These are phyloP conservation scores for Dichomitus squalens DNA, from an alignment of 1,284 basidiomycete species.

Conservation along the genomic window DNA sequence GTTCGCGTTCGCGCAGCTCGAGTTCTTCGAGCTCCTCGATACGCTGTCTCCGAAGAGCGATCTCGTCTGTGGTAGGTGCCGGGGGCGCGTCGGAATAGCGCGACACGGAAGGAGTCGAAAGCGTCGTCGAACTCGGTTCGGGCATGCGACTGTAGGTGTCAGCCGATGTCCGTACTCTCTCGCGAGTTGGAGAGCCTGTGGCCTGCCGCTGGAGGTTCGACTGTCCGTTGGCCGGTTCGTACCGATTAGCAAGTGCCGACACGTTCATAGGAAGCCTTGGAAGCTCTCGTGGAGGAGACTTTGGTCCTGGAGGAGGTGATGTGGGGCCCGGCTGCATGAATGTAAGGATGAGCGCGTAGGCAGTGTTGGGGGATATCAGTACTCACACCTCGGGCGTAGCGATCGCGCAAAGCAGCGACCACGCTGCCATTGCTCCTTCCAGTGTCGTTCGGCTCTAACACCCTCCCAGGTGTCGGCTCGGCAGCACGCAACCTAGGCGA, in stretches of 20 bases:
- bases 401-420: slow-evolving; percentile 69
- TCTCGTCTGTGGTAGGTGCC: slow-evolving; percentile 24
- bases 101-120: slow-evolving; percentile 9
- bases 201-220: slow-evolving; percentile 17
- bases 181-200: slow-evolving; percentile 32
- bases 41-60: slow-evolving; percentile 43
- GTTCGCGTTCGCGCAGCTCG: slow-evolving; percentile 55
- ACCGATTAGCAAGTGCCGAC: slow-evolving; percentile 64
- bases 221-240: slow-evolving; percentile 36
- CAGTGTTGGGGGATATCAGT: not conserved
- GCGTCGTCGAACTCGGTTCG: slow-evolving; percentile 9
- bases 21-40: slow-evolving; percentile 54
- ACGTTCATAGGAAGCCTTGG: slow-evolving; percentile 66
- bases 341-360: not conserved
- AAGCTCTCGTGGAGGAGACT: slow-evolving; percentile 54
- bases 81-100: slow-evolving; percentile 11
- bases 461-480: slow-evolving; percentile 22
- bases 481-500: slow-evolving; percentile 11
- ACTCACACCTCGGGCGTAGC: slow-evolving; percentile 60
- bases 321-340: slow-evolving; percentile 46
- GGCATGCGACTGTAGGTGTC: slow-evolving; percentile 22
- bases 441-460: slow-evolving; percentile 35
- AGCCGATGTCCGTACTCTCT: slow-evolving; percentile 20
- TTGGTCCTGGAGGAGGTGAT: slow-evolving; percentile 49
- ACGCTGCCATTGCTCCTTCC: slow-evolving; percentile 54